phyloP scores from a whole-genome alignment of 129 eudicot genomes.

The Scalesia atractyloides region DNA sequence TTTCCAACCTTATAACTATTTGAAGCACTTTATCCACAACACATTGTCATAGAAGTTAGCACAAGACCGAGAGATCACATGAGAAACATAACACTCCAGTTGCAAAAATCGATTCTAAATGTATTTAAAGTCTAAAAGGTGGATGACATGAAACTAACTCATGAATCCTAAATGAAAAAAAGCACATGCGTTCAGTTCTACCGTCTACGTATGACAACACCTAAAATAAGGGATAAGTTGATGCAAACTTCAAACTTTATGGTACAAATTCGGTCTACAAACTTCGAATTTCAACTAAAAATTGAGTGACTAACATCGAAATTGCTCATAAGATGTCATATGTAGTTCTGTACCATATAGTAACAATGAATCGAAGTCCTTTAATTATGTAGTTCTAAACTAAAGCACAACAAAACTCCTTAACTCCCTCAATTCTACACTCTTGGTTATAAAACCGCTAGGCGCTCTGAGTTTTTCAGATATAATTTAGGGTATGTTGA shows the following conservation, averaged over 20 bases:
- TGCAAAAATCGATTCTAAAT: neutral
- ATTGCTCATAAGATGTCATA: neutral
- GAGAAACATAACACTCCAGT: neutral
- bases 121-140: neutral
- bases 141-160: neutral
- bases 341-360: neutral
- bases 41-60: constrained; percentile 15
- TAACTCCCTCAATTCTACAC: too few relatives aligned
- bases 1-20: constrained; percentile 69
- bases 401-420: too few relatives aligned
- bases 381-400: neutral
- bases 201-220: neutral
- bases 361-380: neutral
- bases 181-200: neutral
- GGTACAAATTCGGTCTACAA: neutral
- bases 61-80: constrained; percentile 9
- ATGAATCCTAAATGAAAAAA: neutral
- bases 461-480: too few relatives aligned
- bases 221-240: neutral
- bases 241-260: neutral
- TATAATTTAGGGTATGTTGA: too few relatives aligned
- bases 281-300: neutral
- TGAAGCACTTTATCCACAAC: constrained; percentile 34
- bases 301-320: neutral
- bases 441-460: too few relatives aligned